Percentiles rank a stretch among this genome's conserved stretches.
These are phyloP conservation scores for Tardiomyces blankii DNA, from an alignment of 1,139 yeast genomes.

Conservation along the genomic window DNA sequence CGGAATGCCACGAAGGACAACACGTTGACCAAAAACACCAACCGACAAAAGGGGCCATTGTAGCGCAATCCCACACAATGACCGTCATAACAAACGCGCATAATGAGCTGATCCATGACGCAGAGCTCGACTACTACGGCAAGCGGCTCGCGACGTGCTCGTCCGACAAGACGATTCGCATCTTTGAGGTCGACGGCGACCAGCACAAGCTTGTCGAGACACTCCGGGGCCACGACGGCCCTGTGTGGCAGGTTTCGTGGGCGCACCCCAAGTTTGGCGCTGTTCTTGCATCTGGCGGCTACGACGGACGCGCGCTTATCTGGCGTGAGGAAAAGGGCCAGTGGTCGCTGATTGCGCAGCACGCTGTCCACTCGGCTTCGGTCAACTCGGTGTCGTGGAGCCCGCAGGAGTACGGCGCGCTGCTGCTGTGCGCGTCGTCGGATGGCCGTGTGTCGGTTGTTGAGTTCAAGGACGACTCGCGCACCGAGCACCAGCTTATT, in stretches of 20 bases:
- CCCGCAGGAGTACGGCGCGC: constrained; percentile 93
- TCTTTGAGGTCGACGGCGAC: constrained; percentile 85
- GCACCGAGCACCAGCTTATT: constrained; percentile 52
- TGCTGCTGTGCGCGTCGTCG: constrained; percentile 79
- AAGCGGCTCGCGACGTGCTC: constrained; percentile 92
- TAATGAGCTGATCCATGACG: constrained; percentile 87
- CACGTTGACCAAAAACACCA: no score
- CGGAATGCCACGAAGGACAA: no score
- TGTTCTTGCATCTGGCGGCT: constrained; percentile 87
- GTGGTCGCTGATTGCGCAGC: constrained; percentile 86
- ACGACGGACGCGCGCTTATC: constrained; percentile 86
- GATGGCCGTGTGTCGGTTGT: constrained; percentile 89
- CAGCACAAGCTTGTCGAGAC: constrained; percentile 72
- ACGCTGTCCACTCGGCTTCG: constrained; percentile 82
- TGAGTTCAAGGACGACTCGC: constrained; percentile 86
- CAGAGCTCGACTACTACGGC: constrained; percentile 93
- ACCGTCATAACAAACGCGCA: constrained; percentile 28
- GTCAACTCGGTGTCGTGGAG: constrained; percentile 96
- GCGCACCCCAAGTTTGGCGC: constrained; percentile 98
- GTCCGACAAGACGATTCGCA: constrained; percentile 86
- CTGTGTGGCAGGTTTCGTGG: constrained; percentile 99
- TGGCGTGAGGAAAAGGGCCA: constrained; percentile 91
- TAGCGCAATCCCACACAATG: constrained; percentile 11
- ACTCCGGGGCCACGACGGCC: constrained; percentile 79
- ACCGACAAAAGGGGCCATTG: no score